These are phyloP conservation scores for Cyberlindnera misumaiensis DNA, from an alignment of 805 yeast genomes.

Conservation along the genomic window DNA sequence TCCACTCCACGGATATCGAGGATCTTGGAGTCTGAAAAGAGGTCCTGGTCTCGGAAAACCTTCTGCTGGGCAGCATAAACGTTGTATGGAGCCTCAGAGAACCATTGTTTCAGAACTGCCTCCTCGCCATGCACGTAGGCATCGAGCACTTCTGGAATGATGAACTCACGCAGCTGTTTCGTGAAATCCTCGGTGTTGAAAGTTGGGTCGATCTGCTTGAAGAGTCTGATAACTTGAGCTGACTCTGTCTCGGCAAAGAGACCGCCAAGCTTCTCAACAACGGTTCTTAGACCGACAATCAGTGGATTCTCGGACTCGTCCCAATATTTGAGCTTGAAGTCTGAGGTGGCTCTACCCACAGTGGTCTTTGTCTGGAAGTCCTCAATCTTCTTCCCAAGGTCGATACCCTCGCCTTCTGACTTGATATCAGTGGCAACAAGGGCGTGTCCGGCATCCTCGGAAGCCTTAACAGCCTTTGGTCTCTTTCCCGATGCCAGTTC, in stretches of 20 bases:
- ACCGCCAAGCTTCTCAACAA: constrained; percentile 74
- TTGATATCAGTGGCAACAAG: constrained; percentile 78
- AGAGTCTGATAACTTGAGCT: constrained; percentile 82
- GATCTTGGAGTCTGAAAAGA: constrained; percentile 85
- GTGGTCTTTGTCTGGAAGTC: constrained; percentile 60
- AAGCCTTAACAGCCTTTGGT: constrained; percentile 62
- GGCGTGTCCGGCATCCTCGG: constrained; percentile 78
- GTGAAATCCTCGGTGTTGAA: constrained; percentile 76
- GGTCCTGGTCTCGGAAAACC: constrained; percentile 83
- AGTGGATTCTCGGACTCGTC: constrained; percentile 94
- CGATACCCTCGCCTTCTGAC: constrained; percentile 53
- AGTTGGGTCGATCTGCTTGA: constrained; percentile 83
- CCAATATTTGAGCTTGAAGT: constrained; percentile 61
- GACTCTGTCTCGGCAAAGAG: constrained; percentile 88
- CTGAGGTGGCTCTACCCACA: constrained; percentile 57
- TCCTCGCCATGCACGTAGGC: constrained; percentile 93
- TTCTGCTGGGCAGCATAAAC: constrained; percentile 92
- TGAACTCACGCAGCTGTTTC: constrained; percentile 80
- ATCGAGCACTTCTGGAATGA: constrained; percentile 91
- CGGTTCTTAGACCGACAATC: constrained; percentile 70
- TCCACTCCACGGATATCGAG: constrained; percentile 95
- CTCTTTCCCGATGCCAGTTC: constrained; percentile 54
- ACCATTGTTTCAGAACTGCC: constrained; percentile 77
- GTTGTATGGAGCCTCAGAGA: constrained; percentile 93
- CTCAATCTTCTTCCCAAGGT: constrained; percentile 55